Percentiles rank a stretch among this genome's conserved stretches.
phyloP scores from a whole-genome alignment of 106 monocot species.

The Phalaenopsis aphrodite region DNA sequence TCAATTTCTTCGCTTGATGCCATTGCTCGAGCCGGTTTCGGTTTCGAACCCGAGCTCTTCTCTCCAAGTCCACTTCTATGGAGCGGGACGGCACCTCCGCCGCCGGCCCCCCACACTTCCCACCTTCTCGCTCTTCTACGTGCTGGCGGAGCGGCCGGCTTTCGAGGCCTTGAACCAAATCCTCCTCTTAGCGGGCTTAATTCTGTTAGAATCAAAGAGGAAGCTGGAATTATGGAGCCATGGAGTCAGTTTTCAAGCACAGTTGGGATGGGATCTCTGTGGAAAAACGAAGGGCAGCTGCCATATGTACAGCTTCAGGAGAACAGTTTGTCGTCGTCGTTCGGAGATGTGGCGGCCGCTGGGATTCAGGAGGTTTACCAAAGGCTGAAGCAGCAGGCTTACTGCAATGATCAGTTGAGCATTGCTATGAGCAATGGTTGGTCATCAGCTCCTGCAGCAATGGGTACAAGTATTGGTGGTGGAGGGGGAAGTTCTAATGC shows the following conservation, averaged over 20 bases:
- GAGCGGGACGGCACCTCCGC: constrained; percentile 1
- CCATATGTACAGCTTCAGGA: constrained; percentile 11
- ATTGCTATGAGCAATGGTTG: neutral
- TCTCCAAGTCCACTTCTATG: neutral
- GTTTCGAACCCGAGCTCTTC: neutral
- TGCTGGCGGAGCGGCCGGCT: constrained; percentile 6
- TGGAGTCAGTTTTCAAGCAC: neutral
- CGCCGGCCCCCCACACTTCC: constrained; percentile 14
- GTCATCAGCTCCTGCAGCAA: neutral
- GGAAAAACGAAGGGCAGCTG: constrained; percentile 9
- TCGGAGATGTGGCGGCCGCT: constrained; percentile 14
- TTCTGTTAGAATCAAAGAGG: constrained; percentile 21
- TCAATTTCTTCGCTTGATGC: neutral
- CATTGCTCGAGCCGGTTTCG: constrained; percentile 5
- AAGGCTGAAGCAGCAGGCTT: constrained; percentile 18
- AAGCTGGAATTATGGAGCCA: constrained; percentile 11
- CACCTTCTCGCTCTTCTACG: constrained; percentile 25
- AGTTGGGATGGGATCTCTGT: constrained; percentile 7
- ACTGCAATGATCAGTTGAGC: constrained; percentile 6
- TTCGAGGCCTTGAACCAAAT: constrained; percentile 1
- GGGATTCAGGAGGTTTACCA: constrained; percentile 43
- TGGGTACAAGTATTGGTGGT: neutral
- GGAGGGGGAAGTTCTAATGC: constrained; percentile 1
- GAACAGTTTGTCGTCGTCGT: neutral
- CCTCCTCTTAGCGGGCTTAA: neutral